phyloP scores from a whole-genome alignment of 225 moss, liverwort and hornwort genomes.

The Bryoerythrophyllum caledonicum region DNA sequence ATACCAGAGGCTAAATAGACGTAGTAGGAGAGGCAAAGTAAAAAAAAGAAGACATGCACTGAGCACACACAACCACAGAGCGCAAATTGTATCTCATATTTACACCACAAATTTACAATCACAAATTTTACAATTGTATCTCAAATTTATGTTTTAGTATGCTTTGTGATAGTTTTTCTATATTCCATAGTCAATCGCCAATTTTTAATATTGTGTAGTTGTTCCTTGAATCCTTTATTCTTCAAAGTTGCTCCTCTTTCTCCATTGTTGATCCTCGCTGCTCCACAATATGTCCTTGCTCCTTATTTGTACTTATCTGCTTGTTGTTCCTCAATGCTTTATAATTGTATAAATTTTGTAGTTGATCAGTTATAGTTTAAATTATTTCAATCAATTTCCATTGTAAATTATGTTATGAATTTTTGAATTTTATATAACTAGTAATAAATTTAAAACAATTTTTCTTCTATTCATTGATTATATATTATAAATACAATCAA shows the following conservation, averaged over 20 bases:
- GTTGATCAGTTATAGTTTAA: background rate
- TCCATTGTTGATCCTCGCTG: background rate
- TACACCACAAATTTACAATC: too few relatives aligned
- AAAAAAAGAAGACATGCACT: too few relatives aligned
- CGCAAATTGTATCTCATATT: too few relatives aligned
- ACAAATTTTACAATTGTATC: too few relatives aligned
- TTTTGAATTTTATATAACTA: rapidly evolving
- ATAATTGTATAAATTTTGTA: background rate
- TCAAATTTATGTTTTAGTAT: background rate
- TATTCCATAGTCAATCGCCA: too few relatives aligned
- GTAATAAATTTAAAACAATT: rapidly evolving
- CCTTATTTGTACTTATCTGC: rapidly evolving
- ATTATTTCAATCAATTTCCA: rapidly evolving
- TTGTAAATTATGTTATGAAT: background rate
- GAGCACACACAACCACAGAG: too few relatives aligned
- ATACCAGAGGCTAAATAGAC: too few relatives aligned
- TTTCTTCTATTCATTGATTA: rapidly evolving
- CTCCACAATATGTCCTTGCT: background rate
- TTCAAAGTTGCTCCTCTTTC: background rate
- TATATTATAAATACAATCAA: background rate
- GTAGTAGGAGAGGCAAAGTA: too few relatives aligned
- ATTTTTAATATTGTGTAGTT: background rate
- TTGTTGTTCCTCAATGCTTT: background rate
- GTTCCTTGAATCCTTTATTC: background rate
- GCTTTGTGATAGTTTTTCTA: background rate